These are phyloP conservation scores for Leccinum rimulosum DNA, from an alignment of 768 basidiomycete genomes.

Conservation along the genomic window DNA sequence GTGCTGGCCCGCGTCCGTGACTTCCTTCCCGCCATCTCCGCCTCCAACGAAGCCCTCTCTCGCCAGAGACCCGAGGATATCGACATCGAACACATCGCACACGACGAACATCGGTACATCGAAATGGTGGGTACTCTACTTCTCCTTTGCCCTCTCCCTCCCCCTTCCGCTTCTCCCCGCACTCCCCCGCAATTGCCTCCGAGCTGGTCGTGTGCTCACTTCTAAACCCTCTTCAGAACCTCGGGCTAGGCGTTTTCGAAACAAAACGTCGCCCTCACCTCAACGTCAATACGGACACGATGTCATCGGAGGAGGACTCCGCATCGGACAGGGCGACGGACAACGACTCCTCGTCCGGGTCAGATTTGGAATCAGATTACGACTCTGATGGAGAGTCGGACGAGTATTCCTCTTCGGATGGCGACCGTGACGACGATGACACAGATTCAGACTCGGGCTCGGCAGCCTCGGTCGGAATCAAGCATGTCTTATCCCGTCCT, in stretches of 20 bases:
- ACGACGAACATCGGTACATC: constrained; percentile 51
- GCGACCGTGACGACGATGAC: constrained; percentile 7
- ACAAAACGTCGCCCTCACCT: constrained; percentile 24
- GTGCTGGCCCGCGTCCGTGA: constrained; percentile 65
- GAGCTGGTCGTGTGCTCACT: not conserved
- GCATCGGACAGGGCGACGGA: not conserved
- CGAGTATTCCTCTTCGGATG: constrained; percentile 5
- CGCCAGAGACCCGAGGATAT: constrained; percentile 53
- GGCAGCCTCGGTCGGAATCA: constrained; percentile 31
- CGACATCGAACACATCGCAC: constrained; percentile 65
- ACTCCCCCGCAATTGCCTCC: not conserved
- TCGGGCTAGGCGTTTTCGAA: constrained; percentile 64
- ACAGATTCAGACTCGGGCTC: constrained; percentile 16
- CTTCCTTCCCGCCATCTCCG: constrained; percentile 65
- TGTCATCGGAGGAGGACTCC: constrained; percentile 10
- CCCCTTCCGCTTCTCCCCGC: not conserved
- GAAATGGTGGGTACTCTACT: constrained; percentile 51
- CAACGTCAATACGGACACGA: constrained; percentile 14
- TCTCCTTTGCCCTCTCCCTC: not conserved
- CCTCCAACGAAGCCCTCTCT: constrained; percentile 56
- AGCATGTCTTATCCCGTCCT: constrained; percentile 40
- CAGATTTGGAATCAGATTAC: constrained; percentile 12
- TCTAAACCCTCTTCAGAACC: constrained; percentile 41
- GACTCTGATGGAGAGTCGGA: constrained; percentile 14
- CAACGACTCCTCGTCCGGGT: constrained; percentile 8